Evolutionary conservation across 305 asterid genomes (phyloP).

Genomic region (Fraxinus floribunda): DNA sequence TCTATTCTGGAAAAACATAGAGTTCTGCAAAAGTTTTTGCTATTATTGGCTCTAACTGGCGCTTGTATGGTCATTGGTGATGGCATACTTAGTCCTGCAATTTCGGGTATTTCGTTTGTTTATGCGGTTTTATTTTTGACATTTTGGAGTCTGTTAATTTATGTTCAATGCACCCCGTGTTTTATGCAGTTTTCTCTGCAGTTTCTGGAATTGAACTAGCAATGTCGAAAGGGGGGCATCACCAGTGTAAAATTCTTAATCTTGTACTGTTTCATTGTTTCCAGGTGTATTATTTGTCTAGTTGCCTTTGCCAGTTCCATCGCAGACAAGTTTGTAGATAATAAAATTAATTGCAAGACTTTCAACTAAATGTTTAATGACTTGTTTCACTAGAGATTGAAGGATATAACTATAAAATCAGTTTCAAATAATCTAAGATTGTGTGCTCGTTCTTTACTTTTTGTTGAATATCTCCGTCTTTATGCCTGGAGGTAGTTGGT

Average conservation of each 20-base stretch:
- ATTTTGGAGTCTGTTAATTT: slow-evolving; percentile 17
- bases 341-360: neutral
- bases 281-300: neutral
- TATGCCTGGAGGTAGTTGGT: neutral
- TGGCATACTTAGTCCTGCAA: slow-evolving; percentile 82
- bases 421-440: neutral
- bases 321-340: neutral
- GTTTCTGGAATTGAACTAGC: slow-evolving; percentile 89
- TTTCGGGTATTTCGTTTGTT: slow-evolving; percentile 52
- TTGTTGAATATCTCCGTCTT: neutral
- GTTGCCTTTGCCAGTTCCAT: neutral
- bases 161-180: slow-evolving; percentile 16
- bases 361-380: neutral
- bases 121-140: neutral
- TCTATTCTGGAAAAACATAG: slow-evolving; percentile 65
- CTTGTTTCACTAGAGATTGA: neutral
- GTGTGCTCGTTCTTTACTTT: neutral
- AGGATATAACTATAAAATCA: slow-evolving; percentile 9
- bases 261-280: neutral
- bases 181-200: slow-evolving; percentile 79
- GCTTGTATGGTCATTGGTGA: slow-evolving; percentile 99
- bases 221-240: slow-evolving; percentile 65
- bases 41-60: slow-evolving; percentile 76
- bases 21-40: slow-evolving; percentile 68
- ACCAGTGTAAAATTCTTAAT: slow-evolving; percentile 58